These are phyloP conservation scores for Escallonia rubra DNA, from an alignment of 129 eudicot species.

Conservation along the genomic window DNA sequence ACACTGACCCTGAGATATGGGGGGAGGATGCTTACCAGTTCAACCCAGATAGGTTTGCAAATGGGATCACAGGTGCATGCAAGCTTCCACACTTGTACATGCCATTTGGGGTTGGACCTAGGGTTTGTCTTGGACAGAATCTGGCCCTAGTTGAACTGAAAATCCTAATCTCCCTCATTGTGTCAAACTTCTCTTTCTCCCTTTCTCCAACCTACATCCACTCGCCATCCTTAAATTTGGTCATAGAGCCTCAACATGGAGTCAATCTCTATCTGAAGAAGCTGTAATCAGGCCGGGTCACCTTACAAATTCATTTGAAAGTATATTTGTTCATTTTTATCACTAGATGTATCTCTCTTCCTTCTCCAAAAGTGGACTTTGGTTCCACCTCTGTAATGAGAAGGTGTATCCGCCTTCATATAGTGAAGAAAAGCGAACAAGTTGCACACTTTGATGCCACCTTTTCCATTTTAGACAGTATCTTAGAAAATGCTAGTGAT, in stretches of 20 bases:
- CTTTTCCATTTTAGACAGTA: too few species aligned
- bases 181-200: not conserved
- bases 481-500: too few species aligned
- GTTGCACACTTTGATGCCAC: too few species aligned
- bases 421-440: too few species aligned
- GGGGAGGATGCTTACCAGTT: not conserved
- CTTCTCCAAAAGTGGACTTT: too few species aligned
- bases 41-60: constrained; percentile 6
- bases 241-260: constrained; percentile 4
- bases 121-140: constrained; percentile 5
- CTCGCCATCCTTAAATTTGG: not conserved
- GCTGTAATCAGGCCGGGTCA: not conserved
- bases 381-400: too few species aligned
- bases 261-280: not conserved
- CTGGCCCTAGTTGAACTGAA: not conserved
- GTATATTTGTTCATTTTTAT: too few species aligned
- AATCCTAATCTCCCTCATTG: not conserved
- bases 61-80: constrained; percentile 9
- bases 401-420: too few species aligned
- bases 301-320: too few species aligned
- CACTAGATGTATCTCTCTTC: too few species aligned
- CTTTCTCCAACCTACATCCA: not conserved
- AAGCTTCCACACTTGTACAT: constrained; percentile 2
- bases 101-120: constrained; percentile 7
- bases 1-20: constrained; percentile 5